phyloP scores from a whole-genome alignment of 805 yeast species.

The Kazachstania africana region DNA sequence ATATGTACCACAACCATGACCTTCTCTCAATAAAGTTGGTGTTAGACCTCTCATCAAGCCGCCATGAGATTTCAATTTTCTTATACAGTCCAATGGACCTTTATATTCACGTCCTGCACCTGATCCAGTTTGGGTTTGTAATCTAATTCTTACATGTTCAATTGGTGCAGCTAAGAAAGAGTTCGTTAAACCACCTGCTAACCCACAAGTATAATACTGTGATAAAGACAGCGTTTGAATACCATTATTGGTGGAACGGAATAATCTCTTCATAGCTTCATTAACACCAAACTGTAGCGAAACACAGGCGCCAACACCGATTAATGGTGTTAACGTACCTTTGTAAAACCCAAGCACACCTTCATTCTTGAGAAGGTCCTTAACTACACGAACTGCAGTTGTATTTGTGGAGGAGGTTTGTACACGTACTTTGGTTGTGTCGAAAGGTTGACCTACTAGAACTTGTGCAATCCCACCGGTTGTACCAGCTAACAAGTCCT shows the following conservation, averaged over 20 bases:
- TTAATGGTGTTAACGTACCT: slow-evolving; percentile 85
- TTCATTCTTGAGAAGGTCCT: slow-evolving; percentile 60
- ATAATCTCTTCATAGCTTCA: slow-evolving; percentile 82
- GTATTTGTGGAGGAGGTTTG: slow-evolving; percentile 78
- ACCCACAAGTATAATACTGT: slow-evolving; percentile 80
- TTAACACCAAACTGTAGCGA: slow-evolving; percentile 92
- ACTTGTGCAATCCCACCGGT: slow-evolving; percentile 95
- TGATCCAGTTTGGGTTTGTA: slow-evolving; percentile 54
- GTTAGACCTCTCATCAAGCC: slow-evolving; percentile 72
- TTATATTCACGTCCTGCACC: slow-evolving; percentile 33
- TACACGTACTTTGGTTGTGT: slow-evolving; percentile 83
- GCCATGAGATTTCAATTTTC: slow-evolving; percentile 39
- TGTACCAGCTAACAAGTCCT: slow-evolving; percentile 85
- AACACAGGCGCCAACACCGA: slow-evolving; percentile 98
- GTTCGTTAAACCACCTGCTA: slow-evolving; percentile 87
- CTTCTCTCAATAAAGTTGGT: slow-evolving; percentile 77
- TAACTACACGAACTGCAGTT: slow-evolving; percentile 62
- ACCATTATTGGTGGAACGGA: slow-evolving; percentile 30
- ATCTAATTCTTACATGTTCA: slow-evolving; percentile 85
- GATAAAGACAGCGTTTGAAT: slow-evolving; percentile 30
- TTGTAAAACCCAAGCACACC: slow-evolving; percentile 82
- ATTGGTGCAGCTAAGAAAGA: slow-evolving; percentile 86
- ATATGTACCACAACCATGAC: slow-evolving; percentile 80
- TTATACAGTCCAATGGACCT: slow-evolving; percentile 37
- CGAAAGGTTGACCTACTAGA: slow-evolving; percentile 91